Conservation (phyloP, 805 yeast genomes). For the Clavispora fructus region DNA sequence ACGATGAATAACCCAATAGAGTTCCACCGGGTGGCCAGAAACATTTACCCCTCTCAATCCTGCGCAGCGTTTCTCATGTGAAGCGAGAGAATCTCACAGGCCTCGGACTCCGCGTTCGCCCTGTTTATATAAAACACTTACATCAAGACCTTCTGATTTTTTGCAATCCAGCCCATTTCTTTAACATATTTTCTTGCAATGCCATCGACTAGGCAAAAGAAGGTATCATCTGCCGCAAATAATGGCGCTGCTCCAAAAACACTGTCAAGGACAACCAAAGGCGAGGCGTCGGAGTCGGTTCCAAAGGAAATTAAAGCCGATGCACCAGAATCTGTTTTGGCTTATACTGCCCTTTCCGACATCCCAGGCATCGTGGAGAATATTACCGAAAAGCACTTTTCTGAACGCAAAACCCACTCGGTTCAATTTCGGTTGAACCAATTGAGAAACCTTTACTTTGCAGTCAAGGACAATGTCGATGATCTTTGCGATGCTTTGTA, state of each 20-base stretch:
- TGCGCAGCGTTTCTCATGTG: not conserved
- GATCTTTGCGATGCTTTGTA: constrained; percentile 52
- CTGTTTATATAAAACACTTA: not conserved
- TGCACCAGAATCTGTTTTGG: constrained; percentile 10
- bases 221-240: not conserved
- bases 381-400: constrained; percentile 40
- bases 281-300: not conserved
- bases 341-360: constrained; percentile 42
- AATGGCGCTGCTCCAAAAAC: not conserved
- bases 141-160: not conserved
- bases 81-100: not conserved
- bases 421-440: constrained; percentile 54
- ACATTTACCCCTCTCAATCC: too few relatives aligned
- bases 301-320: not conserved
- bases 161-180: not conserved
- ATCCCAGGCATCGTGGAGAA: constrained; percentile 44
- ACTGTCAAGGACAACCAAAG: too few relatives aligned
- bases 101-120: not conserved
- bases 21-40: too few relatives aligned
- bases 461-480: constrained; percentile 53
- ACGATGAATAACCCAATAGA: too few relatives aligned
- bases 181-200: too few relatives aligned
- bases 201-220: too few relatives aligned
- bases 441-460: constrained; percentile 62
- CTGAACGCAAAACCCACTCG: constrained; percentile 43